Evolutionary conservation across 2,329 filamentous ascomycete genomes (phyloP).

Genomic region (Periconia digitata): DNA sequence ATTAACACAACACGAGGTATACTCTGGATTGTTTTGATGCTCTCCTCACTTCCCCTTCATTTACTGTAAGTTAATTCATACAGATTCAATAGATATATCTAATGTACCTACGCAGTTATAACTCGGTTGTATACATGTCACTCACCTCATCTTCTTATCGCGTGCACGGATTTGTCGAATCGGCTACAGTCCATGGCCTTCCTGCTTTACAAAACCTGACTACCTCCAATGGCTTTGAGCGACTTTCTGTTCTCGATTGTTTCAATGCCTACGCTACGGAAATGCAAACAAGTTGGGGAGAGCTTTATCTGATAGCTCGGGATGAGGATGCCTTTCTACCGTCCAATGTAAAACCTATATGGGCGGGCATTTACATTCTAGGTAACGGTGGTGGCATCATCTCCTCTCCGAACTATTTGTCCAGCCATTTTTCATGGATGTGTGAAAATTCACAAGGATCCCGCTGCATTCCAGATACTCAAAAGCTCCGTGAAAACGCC

Average conservation of each 20-base stretch:
- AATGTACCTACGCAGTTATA: slow-evolving; percentile 12
- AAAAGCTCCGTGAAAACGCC: background rate
- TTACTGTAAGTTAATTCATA: slow-evolving; percentile 2
- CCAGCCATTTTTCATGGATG: too few relatives aligned
- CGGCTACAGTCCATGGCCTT: slow-evolving; percentile 5
- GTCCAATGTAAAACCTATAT: too few relatives aligned
- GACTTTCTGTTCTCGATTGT: slow-evolving; percentile 12
- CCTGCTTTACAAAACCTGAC: background rate
- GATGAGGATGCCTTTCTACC: slow-evolving; percentile 7
- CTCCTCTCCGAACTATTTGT: too few relatives aligned
- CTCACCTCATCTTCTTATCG: slow-evolving; percentile 14
- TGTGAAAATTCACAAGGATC: too few relatives aligned
- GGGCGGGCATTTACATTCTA: too few relatives aligned
- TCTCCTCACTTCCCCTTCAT: slow-evolving; percentile 2
- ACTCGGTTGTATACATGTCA: slow-evolving; percentile 20
- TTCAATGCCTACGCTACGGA: slow-evolving; percentile 14
- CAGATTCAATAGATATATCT: background rate
- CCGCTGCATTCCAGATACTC: too few relatives aligned
- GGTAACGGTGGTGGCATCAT: too few relatives aligned
- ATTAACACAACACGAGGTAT: background rate
- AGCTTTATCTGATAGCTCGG: slow-evolving; percentile 9
- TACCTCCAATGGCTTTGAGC: too few relatives aligned
- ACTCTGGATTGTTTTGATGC: background rate
- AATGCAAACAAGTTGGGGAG: slow-evolving; percentile 10
- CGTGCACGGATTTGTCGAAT: slow-evolving; percentile 10